Percentiles rank a stretch among this genome's conserved stretches.
Conservation (phyloP, 148 eudicot genomes). For the Vaccinium corymbosum region DNA sequence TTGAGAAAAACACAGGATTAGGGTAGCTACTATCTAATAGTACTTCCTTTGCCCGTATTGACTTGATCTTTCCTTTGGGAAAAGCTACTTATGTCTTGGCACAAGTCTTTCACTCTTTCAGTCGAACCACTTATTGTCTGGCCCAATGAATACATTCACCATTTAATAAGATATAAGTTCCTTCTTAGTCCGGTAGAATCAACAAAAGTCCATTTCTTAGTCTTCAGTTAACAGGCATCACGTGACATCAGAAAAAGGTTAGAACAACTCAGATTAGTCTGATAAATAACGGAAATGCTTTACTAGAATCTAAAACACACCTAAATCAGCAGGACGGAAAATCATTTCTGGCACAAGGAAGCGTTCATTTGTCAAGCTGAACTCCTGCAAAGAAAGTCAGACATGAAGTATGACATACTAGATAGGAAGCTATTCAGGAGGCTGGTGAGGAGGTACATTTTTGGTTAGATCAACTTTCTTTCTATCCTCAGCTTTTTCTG, state of each 20-base stretch:
- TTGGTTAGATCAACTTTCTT: conserved; percentile 60
- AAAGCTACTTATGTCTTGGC: neutral
- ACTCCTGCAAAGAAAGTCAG: conserved; percentile 52
- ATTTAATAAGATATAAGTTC: conserved; percentile 9
- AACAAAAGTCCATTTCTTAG: neutral
- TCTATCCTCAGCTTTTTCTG: conserved; percentile 40
- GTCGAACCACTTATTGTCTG: neutral
- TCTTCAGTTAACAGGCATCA: neutral
- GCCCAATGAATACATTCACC: neutral
- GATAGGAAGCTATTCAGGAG: conserved; percentile 6
- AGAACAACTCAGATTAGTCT: neutral
- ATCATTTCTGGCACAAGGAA: conserved; percentile 99
- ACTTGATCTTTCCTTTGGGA: neutral
- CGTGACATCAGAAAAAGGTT: too few relatives aligned
- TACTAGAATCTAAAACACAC: conserved; percentile 28
- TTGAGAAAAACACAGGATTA: conserved; percentile 8
- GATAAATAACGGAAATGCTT: neutral
- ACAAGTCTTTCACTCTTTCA: neutral
- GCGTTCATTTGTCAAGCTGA: conserved; percentile 88
- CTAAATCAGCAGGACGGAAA: conserved; percentile 92
- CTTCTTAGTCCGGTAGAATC: neutral
- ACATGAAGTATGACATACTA: neutral
- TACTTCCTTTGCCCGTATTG: neutral
- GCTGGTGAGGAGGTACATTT: conserved; percentile 39
- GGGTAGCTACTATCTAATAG: neutral